Conservation (phyloP, 2,329 filamentous ascomycete species). For the Pyrenophora seminiperda region DNA sequence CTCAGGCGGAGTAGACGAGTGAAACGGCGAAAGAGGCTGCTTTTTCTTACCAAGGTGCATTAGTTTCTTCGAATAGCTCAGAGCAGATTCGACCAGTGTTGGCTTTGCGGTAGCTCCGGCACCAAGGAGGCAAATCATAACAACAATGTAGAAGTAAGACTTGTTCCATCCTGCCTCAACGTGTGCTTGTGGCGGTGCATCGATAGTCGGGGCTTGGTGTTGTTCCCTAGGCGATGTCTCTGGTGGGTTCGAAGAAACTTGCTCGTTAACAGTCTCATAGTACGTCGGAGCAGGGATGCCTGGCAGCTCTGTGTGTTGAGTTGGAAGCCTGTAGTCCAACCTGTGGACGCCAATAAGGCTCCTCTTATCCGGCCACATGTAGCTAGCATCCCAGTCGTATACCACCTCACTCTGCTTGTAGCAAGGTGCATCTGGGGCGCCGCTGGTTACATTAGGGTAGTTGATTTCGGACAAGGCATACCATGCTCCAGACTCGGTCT, state of each 20-base stretch:
- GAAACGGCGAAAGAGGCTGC: conserved; percentile 11
- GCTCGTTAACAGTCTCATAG: conserved; percentile 25
- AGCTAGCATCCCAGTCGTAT: conserved; percentile 34
- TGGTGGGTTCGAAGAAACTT: conserved; percentile 29
- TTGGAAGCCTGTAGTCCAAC: conserved; percentile 35
- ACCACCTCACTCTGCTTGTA: conserved; percentile 50
- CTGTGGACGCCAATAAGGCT: conserved; percentile 50
- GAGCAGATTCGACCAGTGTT: conserved; percentile 15
- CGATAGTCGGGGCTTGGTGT: conserved; percentile 22
- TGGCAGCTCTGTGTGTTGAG: conserved; percentile 23
- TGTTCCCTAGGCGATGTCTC: conserved; percentile 26
- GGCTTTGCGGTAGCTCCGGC: conserved; percentile 22
- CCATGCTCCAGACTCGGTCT: conserved; percentile 85
- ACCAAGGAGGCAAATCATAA: conserved; percentile 18
- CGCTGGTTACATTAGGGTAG: conserved; percentile 84
- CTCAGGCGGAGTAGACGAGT: conserved; percentile 11
- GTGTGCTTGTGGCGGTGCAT: conserved; percentile 23
- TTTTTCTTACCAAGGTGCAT: conserved; percentile 18
- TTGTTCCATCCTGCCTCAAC: conserved; percentile 19
- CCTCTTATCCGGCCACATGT: conserved; percentile 38
- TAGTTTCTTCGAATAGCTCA: conserved; percentile 23
- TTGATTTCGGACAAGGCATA: conserved; percentile 87
- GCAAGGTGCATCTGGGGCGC: conserved; percentile 62
- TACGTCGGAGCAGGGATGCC: conserved; percentile 37
- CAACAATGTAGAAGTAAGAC: conserved; percentile 13